phyloP scores from a whole-genome alignment of 257 asterid genomes.

The Solanum paucissectum region DNA sequence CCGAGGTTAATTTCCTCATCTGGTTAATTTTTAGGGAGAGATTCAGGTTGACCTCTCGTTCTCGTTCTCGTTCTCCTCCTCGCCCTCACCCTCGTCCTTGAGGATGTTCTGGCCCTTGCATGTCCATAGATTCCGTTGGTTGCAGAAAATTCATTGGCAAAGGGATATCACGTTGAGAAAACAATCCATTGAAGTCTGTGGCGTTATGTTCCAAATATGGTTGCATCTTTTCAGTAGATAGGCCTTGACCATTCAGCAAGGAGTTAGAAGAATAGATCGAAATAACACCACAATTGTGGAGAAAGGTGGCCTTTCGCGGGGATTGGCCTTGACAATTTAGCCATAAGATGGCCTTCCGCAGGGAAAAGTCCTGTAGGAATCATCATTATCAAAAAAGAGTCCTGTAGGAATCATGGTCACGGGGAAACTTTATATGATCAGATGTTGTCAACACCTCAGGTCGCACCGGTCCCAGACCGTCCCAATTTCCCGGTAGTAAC shows the following conservation, averaged over 20 bases:
- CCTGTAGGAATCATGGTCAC: not conserved
- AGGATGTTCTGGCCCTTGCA: not conserved
- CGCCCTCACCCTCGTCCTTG: no score
- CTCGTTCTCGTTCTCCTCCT: not conserved
- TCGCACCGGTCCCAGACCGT: not conserved
- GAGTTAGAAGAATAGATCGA: not conserved
- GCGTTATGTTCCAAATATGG: not conserved
- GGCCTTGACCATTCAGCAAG: not conserved
- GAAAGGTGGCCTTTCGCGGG: no score
- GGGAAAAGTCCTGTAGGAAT: not conserved
- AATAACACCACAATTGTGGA: not conserved
- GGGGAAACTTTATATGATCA: no score
- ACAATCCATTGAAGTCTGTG: no score
- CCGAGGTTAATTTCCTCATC: not conserved
- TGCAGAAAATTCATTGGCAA: not conserved
- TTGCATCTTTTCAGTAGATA: not conserved
- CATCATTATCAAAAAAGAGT: not conserved
- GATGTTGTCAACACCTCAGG: not conserved
- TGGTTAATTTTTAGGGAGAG: not conserved
- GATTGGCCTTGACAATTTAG: no score
- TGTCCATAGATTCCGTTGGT: not conserved
- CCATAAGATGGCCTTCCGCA: not conserved
- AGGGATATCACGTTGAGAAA: not conserved
- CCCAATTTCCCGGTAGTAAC: not conserved
- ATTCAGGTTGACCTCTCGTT: not conserved